A percentile compares a stretch with the other conserved stretches of the same genome.
Conservation (phyloP, 2,329 filamentous ascomycete genomes). For the Cadophora luteo-olivacea region DNA sequence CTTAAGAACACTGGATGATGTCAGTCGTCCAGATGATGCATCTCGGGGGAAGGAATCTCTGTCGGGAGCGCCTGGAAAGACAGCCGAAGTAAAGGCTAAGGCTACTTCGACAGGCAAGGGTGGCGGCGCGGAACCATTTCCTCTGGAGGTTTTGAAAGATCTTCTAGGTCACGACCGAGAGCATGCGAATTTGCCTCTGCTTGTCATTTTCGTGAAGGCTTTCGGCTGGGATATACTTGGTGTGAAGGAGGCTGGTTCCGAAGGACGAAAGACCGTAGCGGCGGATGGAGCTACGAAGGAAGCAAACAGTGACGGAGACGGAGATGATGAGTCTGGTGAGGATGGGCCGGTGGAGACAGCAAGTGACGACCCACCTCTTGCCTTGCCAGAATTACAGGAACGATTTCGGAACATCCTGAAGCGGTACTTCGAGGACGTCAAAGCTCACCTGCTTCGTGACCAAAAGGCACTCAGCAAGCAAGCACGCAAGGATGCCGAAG, state of each 20-base stretch:
- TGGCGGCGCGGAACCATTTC: constrained; percentile 85
- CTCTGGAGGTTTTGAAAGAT: constrained; percentile 96
- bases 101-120: constrained; percentile 61
- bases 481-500: constrained; percentile 93
- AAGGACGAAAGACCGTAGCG: constrained; percentile 83
- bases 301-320: constrained; percentile 50
- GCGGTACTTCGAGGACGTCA: constrained; percentile 93
- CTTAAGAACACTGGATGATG: constrained; percentile 78
- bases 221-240: constrained; percentile 97
- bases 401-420: constrained; percentile 85
- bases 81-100: constrained; percentile 63
- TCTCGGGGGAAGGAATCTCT: constrained; percentile 56
- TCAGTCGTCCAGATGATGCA: constrained; percentile 66
- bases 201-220: constrained; percentile 94
- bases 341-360: constrained; percentile 52
- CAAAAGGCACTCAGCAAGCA: constrained; percentile 88
- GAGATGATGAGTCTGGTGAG: constrained; percentile 56
- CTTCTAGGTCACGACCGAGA: constrained; percentile 92
- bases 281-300: constrained; percentile 75
- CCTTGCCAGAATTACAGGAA: constrained; percentile 77
- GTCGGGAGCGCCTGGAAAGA: constrained; percentile 61
- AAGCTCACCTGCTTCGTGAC: constrained; percentile 84
- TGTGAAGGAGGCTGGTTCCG: constrained; percentile 71
- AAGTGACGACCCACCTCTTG: constrained; percentile 74
- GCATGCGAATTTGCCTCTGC: constrained; percentile 86